Evolutionary conservation across 73 alveolate species (phyloP), one percentile per base, ranked within the genome.

Genomic region (Stentor roeselii): DNA sequence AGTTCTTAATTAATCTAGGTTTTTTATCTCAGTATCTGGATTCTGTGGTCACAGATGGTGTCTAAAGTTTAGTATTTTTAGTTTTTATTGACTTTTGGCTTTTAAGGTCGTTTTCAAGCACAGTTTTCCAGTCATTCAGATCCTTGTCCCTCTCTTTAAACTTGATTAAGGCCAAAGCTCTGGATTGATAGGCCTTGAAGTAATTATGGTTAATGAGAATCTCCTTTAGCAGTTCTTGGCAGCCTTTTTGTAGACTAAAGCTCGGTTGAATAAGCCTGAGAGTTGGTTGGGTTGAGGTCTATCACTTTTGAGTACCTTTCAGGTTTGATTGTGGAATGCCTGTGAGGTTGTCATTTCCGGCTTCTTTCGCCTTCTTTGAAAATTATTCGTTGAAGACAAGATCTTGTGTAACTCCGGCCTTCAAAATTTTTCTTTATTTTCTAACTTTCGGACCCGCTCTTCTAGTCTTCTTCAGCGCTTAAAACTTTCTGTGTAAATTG

Each of bases 331-430:
- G 75, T 74, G 91, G 76, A 78, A 87, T 86, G 14, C 90, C 27
- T 75, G 85, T 88, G 92, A 95, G 88, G 67, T 76, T 93, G 59
- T 91, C 96, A 87, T 95, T 95, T 38, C 99, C 99, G 82, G 91
- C 89, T 77, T 91, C 83, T 82, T 95, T 90, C 78, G 90, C 11
- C 95, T 98, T 84, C 93, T 95, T 40, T 92, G 59, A 67, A 15
- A 27, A 21, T 40, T n/a, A 14, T 27, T 27, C 41, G 14, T 67
- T 67, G 21, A 30, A 14, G 50, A 11, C 80, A 27, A 0, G 27
- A 27, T 21, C 37, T 67, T 67, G 37, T 21, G 80, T 67, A 27
- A 27, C 80, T 1, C 1, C 80, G 1, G 21, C 37, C 27, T 21
- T 21, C 27, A 67, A 40, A 21, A 27, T 32, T 67, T 67, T 32